Base-by-base conservation (phyloP, 2,329 filamentous ascomycete species). In the Ascochyta lentis region DNA sequence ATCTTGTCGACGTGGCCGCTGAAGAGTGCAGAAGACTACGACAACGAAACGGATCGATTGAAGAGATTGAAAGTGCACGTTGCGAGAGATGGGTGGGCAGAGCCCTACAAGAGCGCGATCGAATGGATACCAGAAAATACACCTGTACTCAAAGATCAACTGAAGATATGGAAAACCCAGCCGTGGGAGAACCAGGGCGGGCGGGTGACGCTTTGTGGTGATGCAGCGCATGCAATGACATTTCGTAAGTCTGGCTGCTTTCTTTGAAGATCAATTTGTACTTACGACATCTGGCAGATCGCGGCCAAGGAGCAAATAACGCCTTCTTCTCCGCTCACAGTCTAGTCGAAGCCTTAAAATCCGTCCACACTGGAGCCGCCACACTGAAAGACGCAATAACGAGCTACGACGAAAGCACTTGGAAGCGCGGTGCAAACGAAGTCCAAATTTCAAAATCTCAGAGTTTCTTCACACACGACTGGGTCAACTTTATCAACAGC, bases 171-270 rank as follows among this genome's bases (percentile, higher is more conserved):
- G 72, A 73, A 70, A 22, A 68, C 72, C 1, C 59, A 68, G 4
- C 59, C 61, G 3, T 77, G 75, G 74, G 66, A 76, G 13, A 76
- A 70, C 29, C 59, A 61, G 3, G 58, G 56, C 6, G 74, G 73
- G 13, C 56, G 71, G 23, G 64, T 76, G 8, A 76, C 73, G 22
- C 54, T 77, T 4, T 72, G 70, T 15, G 75, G 74, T 3, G 75
- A 77, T 53, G 72, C 74, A 29, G 75, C 74, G n/a, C 75, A 77
- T 59, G 69, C 75, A 3, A 78, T 78, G 76, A 76, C 75, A 0
- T 75, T 74, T 15, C 73, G 67, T 72, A 62, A 43, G 70, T 35
- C 1, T 29, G 15, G 29, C 16, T 10, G 3, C 19, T 39, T 6
- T 24, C 2, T 13, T 15, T 46, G 3, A 15, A 10, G 23, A 27